phyloP scores from a whole-genome alignment of 2,329 filamentous ascomycete species.

The Cladosporium austrohemisphaericum region DNA sequence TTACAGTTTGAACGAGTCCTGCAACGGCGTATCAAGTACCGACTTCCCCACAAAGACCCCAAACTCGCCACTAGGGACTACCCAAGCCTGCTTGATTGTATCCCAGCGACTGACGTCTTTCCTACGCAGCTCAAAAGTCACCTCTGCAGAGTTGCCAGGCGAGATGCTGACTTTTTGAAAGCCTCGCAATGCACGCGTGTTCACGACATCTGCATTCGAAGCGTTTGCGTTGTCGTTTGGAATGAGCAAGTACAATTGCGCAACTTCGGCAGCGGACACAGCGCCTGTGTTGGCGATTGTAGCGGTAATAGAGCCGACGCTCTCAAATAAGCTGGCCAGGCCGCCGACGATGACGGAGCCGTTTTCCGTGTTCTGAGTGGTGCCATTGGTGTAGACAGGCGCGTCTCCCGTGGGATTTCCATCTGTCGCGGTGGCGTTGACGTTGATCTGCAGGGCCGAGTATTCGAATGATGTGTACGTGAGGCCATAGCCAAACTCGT shows the following conservation, averaged over 20 bases:
- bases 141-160: conserved; percentile 29
- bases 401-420: conserved; percentile 17
- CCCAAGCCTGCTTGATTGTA: conserved; percentile 47
- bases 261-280: conserved; percentile 50
- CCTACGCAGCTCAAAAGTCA: conserved; percentile 38
- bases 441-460: conserved; percentile 25
- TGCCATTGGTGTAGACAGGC: conserved; percentile 29
- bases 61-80: conserved; percentile 43
- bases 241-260: conserved; percentile 43
- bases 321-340: conserved; percentile 43
- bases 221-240: conserved; percentile 46
- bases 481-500: conserved; percentile 36
- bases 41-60: conserved; percentile 45
- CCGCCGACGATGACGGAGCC: conserved; percentile 26
- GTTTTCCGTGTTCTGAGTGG: conserved; percentile 27
- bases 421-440: conserved; percentile 28
- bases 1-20: conserved; percentile 20
- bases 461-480: conserved; percentile 38
- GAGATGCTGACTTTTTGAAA: conserved; percentile 32
- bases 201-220: conserved; percentile 50
- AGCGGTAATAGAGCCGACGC: conserved; percentile 47
- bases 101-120: conserved; percentile 52
- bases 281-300: conserved; percentile 51
- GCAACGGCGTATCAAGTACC: conserved; percentile 33
- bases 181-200: conserved; percentile 30